Conservation (phyloP, 2,329 filamentous ascomycete genomes). For the Neofusicoccum umdonicola region DNA sequence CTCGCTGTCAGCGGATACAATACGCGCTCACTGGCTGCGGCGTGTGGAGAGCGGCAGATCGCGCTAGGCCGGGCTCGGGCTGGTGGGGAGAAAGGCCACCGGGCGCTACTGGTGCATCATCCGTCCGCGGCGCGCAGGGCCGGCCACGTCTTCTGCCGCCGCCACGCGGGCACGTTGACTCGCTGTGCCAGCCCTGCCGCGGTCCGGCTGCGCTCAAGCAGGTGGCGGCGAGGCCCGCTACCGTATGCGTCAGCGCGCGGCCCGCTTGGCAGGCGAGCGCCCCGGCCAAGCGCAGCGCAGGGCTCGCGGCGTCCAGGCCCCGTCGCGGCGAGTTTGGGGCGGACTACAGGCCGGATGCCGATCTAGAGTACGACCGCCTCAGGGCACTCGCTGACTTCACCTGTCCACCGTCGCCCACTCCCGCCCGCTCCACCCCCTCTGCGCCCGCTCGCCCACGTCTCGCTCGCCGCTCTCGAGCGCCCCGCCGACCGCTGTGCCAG, state of each 20-base stretch:
- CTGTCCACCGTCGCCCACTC: not conserved
- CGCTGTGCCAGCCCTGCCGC: not conserved
- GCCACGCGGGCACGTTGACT: not conserved
- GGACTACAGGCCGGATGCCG: slow-evolving; percentile 13
- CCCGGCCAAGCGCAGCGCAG: slow-evolving; percentile 5
- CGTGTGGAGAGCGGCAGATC: slow-evolving; percentile 1
- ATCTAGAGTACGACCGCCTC: slow-evolving; percentile 7
- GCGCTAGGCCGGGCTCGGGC: not conserved
- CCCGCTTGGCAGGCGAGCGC: slow-evolving; percentile 2
- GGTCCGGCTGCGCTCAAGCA: not conserved
- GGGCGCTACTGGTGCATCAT: slow-evolving; percentile 1
- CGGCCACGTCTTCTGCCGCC: slow-evolving; percentile 1
- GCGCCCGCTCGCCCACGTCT: not conserved
- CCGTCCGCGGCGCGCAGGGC: not conserved
- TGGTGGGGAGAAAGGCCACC: not conserved
- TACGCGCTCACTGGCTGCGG: not conserved
- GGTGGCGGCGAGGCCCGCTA: slow-evolving; percentile 6
- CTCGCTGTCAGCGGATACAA: too few relatives aligned
- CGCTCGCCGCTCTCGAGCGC: not conserved
- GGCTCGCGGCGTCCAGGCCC: not conserved
- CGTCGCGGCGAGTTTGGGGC: slow-evolving; percentile 7
- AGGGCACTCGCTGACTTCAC: slow-evolving; percentile 15
- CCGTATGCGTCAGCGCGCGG: slow-evolving; percentile 7
- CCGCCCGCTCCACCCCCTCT: not conserved
- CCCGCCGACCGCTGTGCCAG: not conserved